Evolutionary conservation across 306 rosid species (phyloP).

Genomic region (Rosa multiflora): DNA sequence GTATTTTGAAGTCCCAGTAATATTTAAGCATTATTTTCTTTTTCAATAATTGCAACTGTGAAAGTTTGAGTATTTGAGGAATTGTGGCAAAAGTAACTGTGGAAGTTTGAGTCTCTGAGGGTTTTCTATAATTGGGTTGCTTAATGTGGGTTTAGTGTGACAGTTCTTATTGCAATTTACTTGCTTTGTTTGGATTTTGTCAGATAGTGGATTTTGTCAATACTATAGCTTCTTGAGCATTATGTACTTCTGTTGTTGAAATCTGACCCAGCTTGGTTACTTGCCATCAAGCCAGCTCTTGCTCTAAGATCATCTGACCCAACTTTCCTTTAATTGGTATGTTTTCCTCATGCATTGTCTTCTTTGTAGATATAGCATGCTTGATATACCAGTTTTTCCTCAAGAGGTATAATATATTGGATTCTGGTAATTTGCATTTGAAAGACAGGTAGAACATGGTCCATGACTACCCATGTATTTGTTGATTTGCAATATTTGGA

Average conservation of each 20-base stretch:
- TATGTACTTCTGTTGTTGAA: too few relatives aligned
- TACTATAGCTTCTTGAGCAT: too few relatives aligned
- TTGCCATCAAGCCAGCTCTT: slow-evolving; percentile 58
- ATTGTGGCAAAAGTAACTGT: not conserved
- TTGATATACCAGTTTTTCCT: not conserved
- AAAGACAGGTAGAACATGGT: not conserved
- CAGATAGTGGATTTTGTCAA: too few relatives aligned
- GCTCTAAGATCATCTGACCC: slow-evolving; percentile 78
- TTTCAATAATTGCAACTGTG: not conserved
- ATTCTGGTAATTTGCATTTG: not conserved
- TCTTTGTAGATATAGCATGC: not conserved
- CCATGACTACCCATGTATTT: slow-evolving; percentile 11
- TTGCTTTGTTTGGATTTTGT: slow-evolving; percentile 22
- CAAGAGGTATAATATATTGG: not conserved
- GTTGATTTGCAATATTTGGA: slow-evolving; percentile 23
- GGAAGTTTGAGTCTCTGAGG: slow-evolving; percentile 17
- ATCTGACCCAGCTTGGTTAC: slow-evolving; percentile 68
- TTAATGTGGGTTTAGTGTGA: not conserved
- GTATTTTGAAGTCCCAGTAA: too few relatives aligned
- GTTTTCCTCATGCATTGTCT: slow-evolving; percentile 15
- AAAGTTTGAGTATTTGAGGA: not conserved
- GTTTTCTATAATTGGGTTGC: slow-evolving; percentile 18
- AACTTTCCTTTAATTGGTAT: slow-evolving; percentile 67
- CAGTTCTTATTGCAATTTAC: not conserved
- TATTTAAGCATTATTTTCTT: too few relatives aligned